These are phyloP conservation scores for Cruciata laevipes DNA, from an alignment of 257 asterid species.

Conservation along the genomic window DNA sequence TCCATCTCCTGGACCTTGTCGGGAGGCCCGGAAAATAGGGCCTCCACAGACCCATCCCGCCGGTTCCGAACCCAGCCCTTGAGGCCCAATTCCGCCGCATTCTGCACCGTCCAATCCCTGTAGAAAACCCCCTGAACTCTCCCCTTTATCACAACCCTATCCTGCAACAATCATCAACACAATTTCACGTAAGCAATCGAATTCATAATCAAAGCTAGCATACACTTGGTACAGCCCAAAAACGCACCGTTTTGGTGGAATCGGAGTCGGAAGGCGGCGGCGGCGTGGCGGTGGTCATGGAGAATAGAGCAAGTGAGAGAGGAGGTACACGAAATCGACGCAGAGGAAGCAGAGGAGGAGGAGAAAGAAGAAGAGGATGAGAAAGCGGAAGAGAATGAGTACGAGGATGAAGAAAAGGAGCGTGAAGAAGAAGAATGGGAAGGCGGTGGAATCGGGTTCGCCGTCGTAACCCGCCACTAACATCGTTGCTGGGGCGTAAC, in stretches of 20 bases:
- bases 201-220: too few species aligned
- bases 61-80: conserved; percentile 96
- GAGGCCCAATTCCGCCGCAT: conserved; percentile 67
- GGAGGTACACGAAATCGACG: conserved; percentile 24
- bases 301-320: conserved; percentile 24
- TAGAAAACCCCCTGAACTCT: conserved; percentile 93
- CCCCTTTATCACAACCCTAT: conserved; percentile 66
- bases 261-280: conserved; percentile 4
- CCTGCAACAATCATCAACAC: conserved; percentile 29
- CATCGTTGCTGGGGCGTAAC: conserved; percentile 11
- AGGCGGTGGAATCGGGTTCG: conserved; percentile 12
- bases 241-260: conserved; percentile 48
- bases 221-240: not conserved
- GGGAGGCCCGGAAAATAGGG: conserved; percentile 61
- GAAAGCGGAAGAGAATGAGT: conserved; percentile 24
- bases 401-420: conserved; percentile 14
- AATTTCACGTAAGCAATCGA: not conserved
- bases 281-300: conserved; percentile 20
- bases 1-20: conserved; percentile 85
- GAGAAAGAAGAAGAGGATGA: conserved; percentile 24
- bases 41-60: conserved; percentile 86
- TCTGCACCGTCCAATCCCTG: conserved; percentile 76
- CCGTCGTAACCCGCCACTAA: not conserved
- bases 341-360: conserved; percentile 24
- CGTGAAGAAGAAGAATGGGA: conserved; percentile 15